Evolutionary conservation across 129 eudicot genomes (phyloP), one percentile per base, ranked within the genome.

Genomic region (Artemisia tridentata): DNA sequence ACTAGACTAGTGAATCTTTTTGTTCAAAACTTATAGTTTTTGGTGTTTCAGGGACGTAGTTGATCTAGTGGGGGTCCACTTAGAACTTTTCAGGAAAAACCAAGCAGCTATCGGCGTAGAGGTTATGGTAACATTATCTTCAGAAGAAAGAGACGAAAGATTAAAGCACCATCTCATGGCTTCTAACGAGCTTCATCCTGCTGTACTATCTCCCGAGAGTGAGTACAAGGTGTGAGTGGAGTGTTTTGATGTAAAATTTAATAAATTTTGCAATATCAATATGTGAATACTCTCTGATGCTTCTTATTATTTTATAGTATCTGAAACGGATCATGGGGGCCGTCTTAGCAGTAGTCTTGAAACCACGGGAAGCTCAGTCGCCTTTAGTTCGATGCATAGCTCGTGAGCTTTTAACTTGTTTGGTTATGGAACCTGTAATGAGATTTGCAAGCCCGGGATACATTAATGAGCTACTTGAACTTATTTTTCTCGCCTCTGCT

Each of bases 171-270:
- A 95, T 84, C 89, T 90, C 75, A 71, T 88, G 75, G 82, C 83
- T 77, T 88, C 99, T 21, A 82, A 90, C 63, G 91, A 90, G 71
- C 99, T 95, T 74, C 97, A 95, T 79, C 99, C 99, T 12, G 99
- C 99, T 75, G 83, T 95, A 80, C 62, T 86, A 68, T 95, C 97
- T 67, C 74, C 96, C 18, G 99, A 95, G 82, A 72, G 95, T 90
- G 99, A 95, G 97, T 90, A 90, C 91, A 95, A 95, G 99, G 99
- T 95, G 89, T 88, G 88, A 74, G 85, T 82, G 81, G 83, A 72
- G 87, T 72, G 81, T 75, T 81, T 74, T 80, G 27, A 58, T 68
- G 45, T 55, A 62, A 67, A 20, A 5, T 47, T 3, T 41, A 12
- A 18, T 11, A 17, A 6, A n/a, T 17, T 38, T 38, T 18, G 19